Base-by-base conservation (phyloP, 2,329 filamentous ascomycete species). In the Diaporthe aspalathi region DNA sequence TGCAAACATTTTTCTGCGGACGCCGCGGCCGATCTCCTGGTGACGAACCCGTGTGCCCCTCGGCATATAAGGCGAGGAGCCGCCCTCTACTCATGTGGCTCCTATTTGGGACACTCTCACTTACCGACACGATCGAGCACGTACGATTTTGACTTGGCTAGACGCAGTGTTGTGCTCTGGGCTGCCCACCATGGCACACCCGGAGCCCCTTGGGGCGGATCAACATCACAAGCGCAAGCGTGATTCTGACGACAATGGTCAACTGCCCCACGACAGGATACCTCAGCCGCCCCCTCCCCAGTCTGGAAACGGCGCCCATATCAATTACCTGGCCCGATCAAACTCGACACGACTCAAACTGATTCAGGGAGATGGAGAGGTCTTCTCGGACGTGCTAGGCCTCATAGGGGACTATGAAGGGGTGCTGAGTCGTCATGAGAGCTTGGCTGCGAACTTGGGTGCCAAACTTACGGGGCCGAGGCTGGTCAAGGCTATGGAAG, bases 341-440 rank as follows among this genome's bases (percentile, higher is more conserved):
- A 83, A 80, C 62, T 62, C 78, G n/a, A 81, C 83, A 27, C 85
- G 82, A 70, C 79, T 90, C 50, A 82, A 80, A 66, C 81, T 90
- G 53, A 81, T 90, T 56, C 85, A 88, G 68, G 86, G 85, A 45
- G 87, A 89, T 70, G 77, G 79, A 69, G 93, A 95, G 77, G 92
- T 89, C 14, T 92, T 97, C 77, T 88, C 89, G 16, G 91, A 93
- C 75, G 89, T 96, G 68, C 82, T 96, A 57, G 85, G 88, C 50
- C 86, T 95, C 73, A 89, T 97, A 72, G 88, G 88, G 78, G 91
- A 94, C 76, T 97, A 97, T 81, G 93, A 95, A 83, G 86, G 91
- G 74, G 93, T 96, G 20, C 85, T 97, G 67, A 93, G 93, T 77
- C 90, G 93, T 69, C 93, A 95, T 80, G 94, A 97, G 82, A 95